Evolutionary conservation across 1,284 basidiomycete genomes (phyloP).

Genomic region (Rhodotorula sp.): DNA sequence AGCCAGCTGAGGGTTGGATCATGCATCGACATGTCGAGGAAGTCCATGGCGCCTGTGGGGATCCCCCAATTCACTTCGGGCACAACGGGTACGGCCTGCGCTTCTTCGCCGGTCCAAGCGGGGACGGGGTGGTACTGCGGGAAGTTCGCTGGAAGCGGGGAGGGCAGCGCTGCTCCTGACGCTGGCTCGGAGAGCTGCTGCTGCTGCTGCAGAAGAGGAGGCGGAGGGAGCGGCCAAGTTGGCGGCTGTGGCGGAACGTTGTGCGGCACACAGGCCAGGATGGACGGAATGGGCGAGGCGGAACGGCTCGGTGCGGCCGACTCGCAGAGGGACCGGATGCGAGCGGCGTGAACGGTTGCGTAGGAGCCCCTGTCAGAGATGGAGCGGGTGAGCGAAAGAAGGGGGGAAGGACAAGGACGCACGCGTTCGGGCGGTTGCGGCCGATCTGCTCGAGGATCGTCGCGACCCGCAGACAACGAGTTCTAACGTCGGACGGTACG

Average conservation of each 20-base stretch:
- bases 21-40: constrained; percentile 1
- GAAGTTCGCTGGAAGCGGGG: no score
- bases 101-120: background rate
- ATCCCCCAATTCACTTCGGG: background rate
- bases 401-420: background rate
- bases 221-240: no score
- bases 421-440: constrained; percentile 16
- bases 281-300: no score
- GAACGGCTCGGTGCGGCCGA: no score
- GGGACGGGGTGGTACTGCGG: no score
- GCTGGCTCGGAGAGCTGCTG: no score
- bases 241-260: no score
- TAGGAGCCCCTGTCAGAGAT: background rate
- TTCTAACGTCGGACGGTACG: background rate
- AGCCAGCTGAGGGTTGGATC: background rate
- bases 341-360: background rate
- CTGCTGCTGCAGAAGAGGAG: no score
- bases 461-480: background rate
- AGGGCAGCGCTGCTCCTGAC: no score
- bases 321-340: no score
- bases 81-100: background rate
- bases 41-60: background rate
- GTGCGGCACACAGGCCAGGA: no score
- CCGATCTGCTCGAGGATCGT: constrained; percentile 16
- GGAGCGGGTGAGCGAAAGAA: background rate